Evolutionary conservation across 1,284 basidiomycete species (phyloP).

Genomic region (Cystobasidium pallidum): DNA sequence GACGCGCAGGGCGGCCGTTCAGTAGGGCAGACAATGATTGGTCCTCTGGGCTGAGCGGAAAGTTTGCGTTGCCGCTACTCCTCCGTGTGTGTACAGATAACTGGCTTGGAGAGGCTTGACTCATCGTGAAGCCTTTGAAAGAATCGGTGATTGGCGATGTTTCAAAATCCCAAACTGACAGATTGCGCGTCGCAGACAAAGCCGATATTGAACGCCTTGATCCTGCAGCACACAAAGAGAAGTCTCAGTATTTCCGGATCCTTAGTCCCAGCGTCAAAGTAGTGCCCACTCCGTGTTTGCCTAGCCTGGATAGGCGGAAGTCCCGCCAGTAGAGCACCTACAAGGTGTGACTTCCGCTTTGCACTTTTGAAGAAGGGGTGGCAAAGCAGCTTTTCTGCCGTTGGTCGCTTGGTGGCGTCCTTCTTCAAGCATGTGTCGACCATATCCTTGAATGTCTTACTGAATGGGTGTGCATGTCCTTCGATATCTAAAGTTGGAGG

Average conservation of each 20-base stretch:
- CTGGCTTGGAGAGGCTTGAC: neutral
- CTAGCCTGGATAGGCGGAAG: slow-evolving; percentile 52
- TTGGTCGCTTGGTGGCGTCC: slow-evolving; percentile 76
- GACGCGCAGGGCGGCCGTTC: slow-evolving; percentile 1
- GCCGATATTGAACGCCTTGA: slow-evolving; percentile 14
- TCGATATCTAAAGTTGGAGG: slow-evolving; percentile 69
- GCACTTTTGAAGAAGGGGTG: slow-evolving; percentile 76
- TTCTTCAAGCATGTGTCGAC: slow-evolving; percentile 79
- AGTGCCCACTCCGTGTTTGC: slow-evolving; percentile 45
- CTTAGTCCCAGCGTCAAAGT: no score
- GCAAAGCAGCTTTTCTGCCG: slow-evolving; percentile 73
- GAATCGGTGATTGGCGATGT: slow-evolving; percentile 18
- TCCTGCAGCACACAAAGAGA: neutral
- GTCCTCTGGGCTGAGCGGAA: neutral
- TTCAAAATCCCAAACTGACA: slow-evolving; percentile 40
- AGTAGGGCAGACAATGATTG: neutral
- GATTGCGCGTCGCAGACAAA: slow-evolving; percentile 16
- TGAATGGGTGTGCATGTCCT: slow-evolving; percentile 74
- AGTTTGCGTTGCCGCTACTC: neutral
- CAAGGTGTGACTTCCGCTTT: slow-evolving; percentile 73
- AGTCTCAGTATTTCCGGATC: no score
- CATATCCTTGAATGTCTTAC: slow-evolving; percentile 77
- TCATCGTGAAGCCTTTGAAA: slow-evolving; percentile 35
- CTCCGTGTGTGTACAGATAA: neutral
- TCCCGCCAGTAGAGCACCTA: slow-evolving; percentile 67